Evolutionary conservation across 1,139 yeast genomes (phyloP), one percentile per base, ranked within the genome.

Genomic region (Lodderomyces metapsilosis): DNA sequence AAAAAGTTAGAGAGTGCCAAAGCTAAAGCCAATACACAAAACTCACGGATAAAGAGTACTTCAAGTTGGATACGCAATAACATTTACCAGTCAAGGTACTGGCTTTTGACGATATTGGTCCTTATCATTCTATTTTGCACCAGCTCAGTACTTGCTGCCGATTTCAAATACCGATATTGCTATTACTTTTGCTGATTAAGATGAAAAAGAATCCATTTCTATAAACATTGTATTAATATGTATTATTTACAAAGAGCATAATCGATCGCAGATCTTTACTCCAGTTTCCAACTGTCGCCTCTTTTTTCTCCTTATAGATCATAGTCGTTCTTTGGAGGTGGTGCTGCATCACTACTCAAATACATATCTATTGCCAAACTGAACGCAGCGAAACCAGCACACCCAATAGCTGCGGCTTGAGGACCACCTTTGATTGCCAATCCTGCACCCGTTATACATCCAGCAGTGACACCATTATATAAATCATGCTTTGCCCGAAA

Each of bases 381-480:
- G 61, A 92, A 92, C 3, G 95, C 96, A 12, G 98, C 98, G 70
- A 92, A 92, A 11, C 98, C 98, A 24, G 95, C 97, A 71, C 98
- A 92, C 1, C 98, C 98, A 45, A 91, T 63, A 25, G 81, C 54
- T 0, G 96, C 95, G 23, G 96, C 95, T 56, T 84, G 91, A 1
- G 98, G 98, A 1, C 98, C 98, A 33, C 92, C 82, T 59, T 86
- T 88, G 50, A 87, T 77, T 3, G 98, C 95, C 45, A 92, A 74
- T 0, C 96, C 98, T 16, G 81, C 84, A 36, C 98, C 98, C 0
- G 98, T 92, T 42, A 91, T 71, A 64, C 98, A 92, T 2, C 98
- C 98, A 4, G 98, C 98, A 41, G 81, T 75, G 2, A 88, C 81
- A 37, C 98, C 97, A 59, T 92, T 92, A 68, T 86, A 89, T 17